Evolutionary conservation across 78 protist genomes (phyloP).

Genomic region (Dictyostelium intermedium): DNA sequence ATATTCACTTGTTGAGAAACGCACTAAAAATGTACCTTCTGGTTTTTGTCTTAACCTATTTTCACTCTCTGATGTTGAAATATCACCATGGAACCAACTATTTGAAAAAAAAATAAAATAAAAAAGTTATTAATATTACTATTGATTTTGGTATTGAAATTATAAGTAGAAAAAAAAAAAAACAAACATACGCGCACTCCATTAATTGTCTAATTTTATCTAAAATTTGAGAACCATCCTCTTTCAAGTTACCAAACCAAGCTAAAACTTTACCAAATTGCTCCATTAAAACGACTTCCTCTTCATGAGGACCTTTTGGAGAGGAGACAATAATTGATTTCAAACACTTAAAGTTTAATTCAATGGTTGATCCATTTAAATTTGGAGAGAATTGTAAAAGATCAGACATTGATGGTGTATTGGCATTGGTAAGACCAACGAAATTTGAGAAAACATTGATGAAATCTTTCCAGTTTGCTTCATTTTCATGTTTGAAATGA

Average conservation of each 20-base stretch:
- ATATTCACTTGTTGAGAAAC: constrained; percentile 79
- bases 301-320: constrained; percentile 73
- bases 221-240: constrained; percentile 65
- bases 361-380: constrained; percentile 57
- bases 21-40: constrained; percentile 85
- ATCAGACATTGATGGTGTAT: constrained; percentile 72
- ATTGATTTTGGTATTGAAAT: no score
- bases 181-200: constrained; percentile 57
- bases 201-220: constrained; percentile 76
- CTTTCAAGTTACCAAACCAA: constrained; percentile 83
- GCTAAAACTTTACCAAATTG: constrained; percentile 85
- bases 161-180: no score
- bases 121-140: no score
- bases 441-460: constrained; percentile 70
- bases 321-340: constrained; percentile 67
- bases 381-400: constrained; percentile 66
- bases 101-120: neutral
- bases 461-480: constrained; percentile 79
- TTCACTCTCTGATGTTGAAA: constrained; percentile 82
- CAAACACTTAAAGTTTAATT: constrained; percentile 77
- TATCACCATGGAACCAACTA: constrained; percentile 88
- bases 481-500: constrained; percentile 62
- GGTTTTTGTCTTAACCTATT: constrained; percentile 62
- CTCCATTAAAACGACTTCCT: constrained; percentile 81
- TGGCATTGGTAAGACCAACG: constrained; percentile 59